Conservation (phyloP, 2,329 filamentous ascomycete species). For the Lasiodiplodia sp. region DNA sequence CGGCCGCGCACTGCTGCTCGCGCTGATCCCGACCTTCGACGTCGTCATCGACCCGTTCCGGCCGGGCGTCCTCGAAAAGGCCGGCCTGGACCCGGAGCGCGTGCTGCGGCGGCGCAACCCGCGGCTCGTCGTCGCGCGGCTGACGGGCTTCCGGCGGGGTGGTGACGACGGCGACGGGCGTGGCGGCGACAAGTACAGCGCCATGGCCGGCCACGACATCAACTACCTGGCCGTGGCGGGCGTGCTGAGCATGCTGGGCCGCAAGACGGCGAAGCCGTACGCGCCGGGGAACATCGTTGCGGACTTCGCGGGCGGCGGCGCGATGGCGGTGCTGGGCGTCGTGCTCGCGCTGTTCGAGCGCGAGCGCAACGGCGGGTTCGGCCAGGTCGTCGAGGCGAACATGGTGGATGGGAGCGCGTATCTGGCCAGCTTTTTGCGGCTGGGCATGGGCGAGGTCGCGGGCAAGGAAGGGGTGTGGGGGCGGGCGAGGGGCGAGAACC, state of each 20-base stretch:
- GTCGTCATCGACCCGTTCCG: conserved; percentile 93
- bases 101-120: conserved; percentile 71
- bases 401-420: conserved; percentile 93
- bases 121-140: conserved; percentile 78
- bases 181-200: conserved; percentile 65
- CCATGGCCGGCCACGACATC: conserved; percentile 95
- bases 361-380: conserved; percentile 64
- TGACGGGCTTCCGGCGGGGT: conserved; percentile 83
- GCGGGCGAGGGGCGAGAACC: conserved; percentile 73
- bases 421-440: conserved; percentile 78
- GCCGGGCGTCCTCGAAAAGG: conserved; percentile 85
- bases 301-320: conserved; percentile 91
- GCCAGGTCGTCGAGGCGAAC: conserved; percentile 92
- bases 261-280: conserved; percentile 72
- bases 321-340: conserved; percentile 81
- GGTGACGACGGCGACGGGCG: conserved; percentile 58
- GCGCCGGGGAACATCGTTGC: conserved; percentile 84
- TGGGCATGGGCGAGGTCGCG: conserved; percentile 51
- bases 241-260: conserved; percentile 77
- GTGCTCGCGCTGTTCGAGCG: conserved; percentile 78
- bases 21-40: conserved; percentile 70
- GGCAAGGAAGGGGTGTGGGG: conserved; percentile 69
- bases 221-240: conserved; percentile 94
- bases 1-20: conserved; percentile 71
- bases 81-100: conserved; percentile 75